phyloP scores from a whole-genome alignment of 2,329 filamentous ascomycete genomes.

The Colletotrichum chrysophilum region DNA sequence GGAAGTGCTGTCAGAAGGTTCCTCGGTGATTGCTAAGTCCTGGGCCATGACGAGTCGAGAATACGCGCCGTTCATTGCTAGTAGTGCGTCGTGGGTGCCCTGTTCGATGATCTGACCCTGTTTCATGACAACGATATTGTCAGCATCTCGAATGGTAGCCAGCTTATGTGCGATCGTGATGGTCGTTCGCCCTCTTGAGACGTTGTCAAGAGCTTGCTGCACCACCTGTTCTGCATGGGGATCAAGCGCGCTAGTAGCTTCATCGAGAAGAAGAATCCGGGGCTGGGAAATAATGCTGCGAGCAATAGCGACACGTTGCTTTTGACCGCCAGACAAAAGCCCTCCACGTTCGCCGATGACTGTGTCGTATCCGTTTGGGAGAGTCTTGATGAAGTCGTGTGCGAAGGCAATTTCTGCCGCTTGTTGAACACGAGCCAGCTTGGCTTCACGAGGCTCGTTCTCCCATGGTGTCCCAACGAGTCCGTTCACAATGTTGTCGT shows the following conservation, averaged over 20 bases:
- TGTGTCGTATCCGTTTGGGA: constrained; percentile 59
- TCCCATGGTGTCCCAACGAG: constrained; percentile 37
- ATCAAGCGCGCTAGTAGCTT: constrained; percentile 65
- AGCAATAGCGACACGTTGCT: constrained; percentile 67
- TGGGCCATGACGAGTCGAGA: constrained; percentile 51
- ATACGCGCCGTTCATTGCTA: constrained; percentile 54
- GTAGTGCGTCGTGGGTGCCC: constrained; percentile 62
- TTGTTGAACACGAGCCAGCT: constrained; percentile 43
- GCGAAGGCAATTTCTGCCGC: constrained; percentile 51
- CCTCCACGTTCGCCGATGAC: constrained; percentile 64
- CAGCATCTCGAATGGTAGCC: constrained; percentile 61
- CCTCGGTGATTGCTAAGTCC: constrained; percentile 33
- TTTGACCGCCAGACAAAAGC: constrained; percentile 72
- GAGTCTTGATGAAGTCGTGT: constrained; percentile 48
- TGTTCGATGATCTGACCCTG: constrained; percentile 63
- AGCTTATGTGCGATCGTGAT: constrained; percentile 68
- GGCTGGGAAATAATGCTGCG: constrained; percentile 43
- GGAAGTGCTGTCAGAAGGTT: constrained; percentile 20
- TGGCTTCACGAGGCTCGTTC: constrained; percentile 32
- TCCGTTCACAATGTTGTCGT: constrained; percentile 56
- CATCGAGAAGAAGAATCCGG: constrained; percentile 67
- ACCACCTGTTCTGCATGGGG: constrained; percentile 50
- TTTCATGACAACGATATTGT: constrained; percentile 67
- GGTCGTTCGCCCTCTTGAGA: constrained; percentile 62
- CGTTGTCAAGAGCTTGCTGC: constrained; percentile 56